Evolutionary conservation across 805 yeast species (phyloP).

Genomic region (Teunomyces atbi): DNA sequence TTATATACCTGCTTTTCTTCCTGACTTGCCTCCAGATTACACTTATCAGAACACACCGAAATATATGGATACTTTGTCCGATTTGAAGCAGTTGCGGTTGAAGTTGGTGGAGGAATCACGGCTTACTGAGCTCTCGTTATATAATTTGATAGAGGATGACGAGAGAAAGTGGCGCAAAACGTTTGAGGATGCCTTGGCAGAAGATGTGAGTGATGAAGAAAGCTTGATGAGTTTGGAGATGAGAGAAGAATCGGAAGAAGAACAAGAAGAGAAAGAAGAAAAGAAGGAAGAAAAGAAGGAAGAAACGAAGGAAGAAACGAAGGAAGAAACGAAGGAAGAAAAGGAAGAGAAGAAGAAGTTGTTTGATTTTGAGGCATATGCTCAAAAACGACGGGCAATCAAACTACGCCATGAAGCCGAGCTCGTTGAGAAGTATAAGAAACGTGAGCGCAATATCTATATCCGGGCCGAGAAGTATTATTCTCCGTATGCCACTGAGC

Average conservation of each 20-base stretch:
- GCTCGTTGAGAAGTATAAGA: constrained; percentile 15
- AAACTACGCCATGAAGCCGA: constrained; percentile 9
- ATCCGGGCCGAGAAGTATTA: constrained; percentile 37
- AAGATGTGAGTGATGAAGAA: constrained; percentile 12
- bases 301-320: neutral
- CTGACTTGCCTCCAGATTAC: constrained; percentile 90
- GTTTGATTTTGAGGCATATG: constrained; percentile 60
- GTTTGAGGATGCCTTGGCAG: constrained; percentile 27
- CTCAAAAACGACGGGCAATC: constrained; percentile 39
- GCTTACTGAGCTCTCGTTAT: constrained; percentile 74
- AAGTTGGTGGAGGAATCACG: constrained; percentile 78
- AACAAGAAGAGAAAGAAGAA: neutral
- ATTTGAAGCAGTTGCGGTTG: constrained; percentile 68
- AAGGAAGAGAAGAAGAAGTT: constrained; percentile 5
- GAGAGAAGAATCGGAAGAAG: constrained; percentile 2
- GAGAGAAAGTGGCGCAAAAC: constrained; percentile 26
- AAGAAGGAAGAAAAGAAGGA: constrained; percentile 3
- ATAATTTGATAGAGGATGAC: constrained; percentile 50
- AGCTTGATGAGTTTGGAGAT: constrained; percentile 1
- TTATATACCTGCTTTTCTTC: constrained; percentile 74
- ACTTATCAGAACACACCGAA: constrained; percentile 79
- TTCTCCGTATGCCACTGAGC: constrained; percentile 34
- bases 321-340: neutral
- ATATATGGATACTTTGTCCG: constrained; percentile 59
- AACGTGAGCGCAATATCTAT: constrained; percentile 29